phyloP scores from a whole-genome alignment of 345 rosid species.

The Mangifera indica region DNA sequence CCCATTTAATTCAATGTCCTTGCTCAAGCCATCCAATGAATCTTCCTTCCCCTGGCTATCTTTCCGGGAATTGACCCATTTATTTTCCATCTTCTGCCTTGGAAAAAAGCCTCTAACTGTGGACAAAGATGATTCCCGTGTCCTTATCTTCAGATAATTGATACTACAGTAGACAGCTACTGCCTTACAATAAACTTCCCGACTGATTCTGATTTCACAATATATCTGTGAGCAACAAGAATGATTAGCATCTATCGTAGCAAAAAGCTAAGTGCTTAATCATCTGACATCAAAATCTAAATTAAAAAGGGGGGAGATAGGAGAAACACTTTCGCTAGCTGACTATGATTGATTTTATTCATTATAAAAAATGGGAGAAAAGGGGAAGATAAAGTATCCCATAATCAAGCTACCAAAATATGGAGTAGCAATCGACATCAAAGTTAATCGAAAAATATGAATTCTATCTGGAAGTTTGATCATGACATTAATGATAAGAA shows the following conservation, averaged over 20 bases:
- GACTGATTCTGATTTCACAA: conserved; percentile 15
- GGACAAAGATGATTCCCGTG: conserved; percentile 25
- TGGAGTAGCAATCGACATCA: background rate
- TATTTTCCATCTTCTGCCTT: conserved; percentile 48
- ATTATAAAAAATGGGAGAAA: conserved; percentile 6
- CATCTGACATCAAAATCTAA: conserved; percentile 11
- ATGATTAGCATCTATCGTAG: background rate
- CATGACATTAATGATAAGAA: background rate
- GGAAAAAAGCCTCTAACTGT: conserved; percentile 14
- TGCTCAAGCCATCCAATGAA: conserved; percentile 27
- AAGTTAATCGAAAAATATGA: background rate
- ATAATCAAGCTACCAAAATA: background rate
- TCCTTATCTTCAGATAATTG: conserved; percentile 21
- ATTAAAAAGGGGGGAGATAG: background rate
- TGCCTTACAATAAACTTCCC: background rate
- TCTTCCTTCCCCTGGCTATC: conserved; percentile 46
- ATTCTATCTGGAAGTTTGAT: background rate
- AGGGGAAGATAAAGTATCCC: background rate
- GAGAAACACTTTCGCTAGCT: background rate
- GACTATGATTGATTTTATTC: conserved; percentile 12
- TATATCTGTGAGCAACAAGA: conserved; percentile 34
- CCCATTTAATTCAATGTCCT: conserved; percentile 25
- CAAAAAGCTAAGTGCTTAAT: conserved; percentile 9
- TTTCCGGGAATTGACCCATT: conserved; percentile 32
- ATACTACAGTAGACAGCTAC: background rate